phyloP scores from a whole-genome alignment of 2,329 filamentous ascomycete species.

The Phymatotrichopsis omnivora region DNA sequence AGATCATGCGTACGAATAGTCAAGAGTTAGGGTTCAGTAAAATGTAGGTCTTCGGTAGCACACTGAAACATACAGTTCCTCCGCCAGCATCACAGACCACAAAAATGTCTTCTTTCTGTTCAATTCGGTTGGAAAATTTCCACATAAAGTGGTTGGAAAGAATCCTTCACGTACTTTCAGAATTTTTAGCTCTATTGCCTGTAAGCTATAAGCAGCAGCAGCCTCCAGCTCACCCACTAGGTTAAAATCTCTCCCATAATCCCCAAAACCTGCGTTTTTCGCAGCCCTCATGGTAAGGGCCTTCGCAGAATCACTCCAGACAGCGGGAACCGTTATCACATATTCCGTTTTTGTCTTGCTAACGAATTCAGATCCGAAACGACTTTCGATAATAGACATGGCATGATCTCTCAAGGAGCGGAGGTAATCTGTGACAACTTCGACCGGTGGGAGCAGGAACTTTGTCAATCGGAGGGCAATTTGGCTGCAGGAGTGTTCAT shows the following conservation, averaged over 20 bases:
- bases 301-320: slow-evolving; percentile 49
- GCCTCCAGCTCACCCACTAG: too few relatives aligned
- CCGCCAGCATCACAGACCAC: slow-evolving; percentile 48
- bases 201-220: neutral
- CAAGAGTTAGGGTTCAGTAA: neutral
- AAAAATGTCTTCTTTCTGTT: slow-evolving; percentile 39
- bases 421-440: slow-evolving; percentile 42
- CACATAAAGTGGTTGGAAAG: too few relatives aligned
- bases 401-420: slow-evolving; percentile 43
- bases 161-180: too few relatives aligned
- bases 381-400: slow-evolving; percentile 38
- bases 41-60: neutral
- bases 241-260: neutral
- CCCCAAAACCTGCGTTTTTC: slow-evolving; percentile 29
- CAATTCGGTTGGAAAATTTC: too few relatives aligned
- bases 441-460: too few relatives aligned
- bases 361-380: slow-evolving; percentile 39
- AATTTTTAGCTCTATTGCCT: neutral
- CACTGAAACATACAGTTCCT: slow-evolving; percentile 45
- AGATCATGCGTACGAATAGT: slow-evolving; percentile 39
- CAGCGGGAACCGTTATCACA: slow-evolving; percentile 48
- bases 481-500: too few relatives aligned
- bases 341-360: slow-evolving; percentile 43
- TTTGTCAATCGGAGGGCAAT: too few relatives aligned
- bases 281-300: slow-evolving; percentile 42